These are phyloP conservation scores for Plasmodium berghei DNA, from an alignment of 169 alveolate genomes.

Conservation along the genomic window DNA sequence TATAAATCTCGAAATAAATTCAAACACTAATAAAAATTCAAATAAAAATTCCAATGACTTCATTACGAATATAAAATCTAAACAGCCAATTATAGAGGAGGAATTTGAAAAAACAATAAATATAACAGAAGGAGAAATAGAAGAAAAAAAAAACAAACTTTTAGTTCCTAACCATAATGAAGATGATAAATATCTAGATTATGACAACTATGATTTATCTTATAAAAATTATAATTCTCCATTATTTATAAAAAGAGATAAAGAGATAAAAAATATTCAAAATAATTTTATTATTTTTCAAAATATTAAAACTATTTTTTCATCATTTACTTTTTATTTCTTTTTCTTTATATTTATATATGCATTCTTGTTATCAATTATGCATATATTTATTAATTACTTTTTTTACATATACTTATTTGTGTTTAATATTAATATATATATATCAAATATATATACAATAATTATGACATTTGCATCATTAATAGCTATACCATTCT, in stretches of 20 bases:
- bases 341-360: conserved; percentile 63
- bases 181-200: neutral
- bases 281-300: conserved; percentile 8
- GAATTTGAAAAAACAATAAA: no score
- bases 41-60: no score
- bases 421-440: conserved; percentile 66
- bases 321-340: conserved; percentile 67
- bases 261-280: conserved; percentile 4
- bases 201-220: conserved; percentile 9
- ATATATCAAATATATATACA: conserved; percentile 60
- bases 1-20: no score
- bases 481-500: conserved; percentile 66
- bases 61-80: no score
- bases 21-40: no score
- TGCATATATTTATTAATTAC: conserved; percentile 64
- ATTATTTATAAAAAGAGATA: neutral
- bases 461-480: conserved; percentile 66
- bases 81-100: no score
- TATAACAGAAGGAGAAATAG: neutral
- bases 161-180: conserved; percentile 38
- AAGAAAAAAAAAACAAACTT: conserved; percentile 2
- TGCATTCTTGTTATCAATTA: conserved; percentile 62
- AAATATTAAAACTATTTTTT: conserved; percentile 25
- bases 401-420: conserved; percentile 66
- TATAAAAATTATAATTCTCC: conserved; percentile 1